These are phyloP conservation scores for Hyaloscypha bicolor DNA, from an alignment of 495 filamentous ascomycete species.

Conservation along the genomic window DNA sequence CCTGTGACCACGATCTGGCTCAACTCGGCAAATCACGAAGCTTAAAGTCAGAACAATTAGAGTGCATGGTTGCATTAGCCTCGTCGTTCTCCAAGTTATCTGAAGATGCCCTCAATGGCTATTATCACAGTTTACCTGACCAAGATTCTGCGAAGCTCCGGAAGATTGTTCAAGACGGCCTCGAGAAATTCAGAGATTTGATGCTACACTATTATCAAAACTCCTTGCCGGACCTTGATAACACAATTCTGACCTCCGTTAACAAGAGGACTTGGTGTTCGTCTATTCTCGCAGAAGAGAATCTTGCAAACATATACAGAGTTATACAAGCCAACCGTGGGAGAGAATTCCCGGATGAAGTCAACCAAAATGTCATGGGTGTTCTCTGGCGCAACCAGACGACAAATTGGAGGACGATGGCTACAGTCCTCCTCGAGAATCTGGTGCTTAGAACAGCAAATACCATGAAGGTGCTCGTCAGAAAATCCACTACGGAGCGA, in stretches of 20 bases:
- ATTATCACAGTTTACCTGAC: background rate
- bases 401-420: background rate
- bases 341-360: background rate
- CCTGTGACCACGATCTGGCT: background rate
- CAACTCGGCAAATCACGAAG: constrained; percentile 1
- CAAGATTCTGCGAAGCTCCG: constrained; percentile 1
- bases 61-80: background rate
- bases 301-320: background rate
- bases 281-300: background rate
- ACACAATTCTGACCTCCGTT: background rate
- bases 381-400: background rate
- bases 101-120: background rate
- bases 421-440: background rate
- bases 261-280: background rate
- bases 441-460: background rate
- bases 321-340: background rate
- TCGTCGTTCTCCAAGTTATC: background rate
- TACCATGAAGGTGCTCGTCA: background rate
- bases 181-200: background rate
- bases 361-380: constrained; percentile 1
- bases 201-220: background rate
- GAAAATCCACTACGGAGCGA: background rate
- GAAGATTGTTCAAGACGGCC: background rate
- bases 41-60: background rate
- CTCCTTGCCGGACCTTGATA: background rate